Evolutionary conservation across 2,329 filamentous ascomycete genomes (phyloP).

Genomic region (Curvularia sp.): DNA sequence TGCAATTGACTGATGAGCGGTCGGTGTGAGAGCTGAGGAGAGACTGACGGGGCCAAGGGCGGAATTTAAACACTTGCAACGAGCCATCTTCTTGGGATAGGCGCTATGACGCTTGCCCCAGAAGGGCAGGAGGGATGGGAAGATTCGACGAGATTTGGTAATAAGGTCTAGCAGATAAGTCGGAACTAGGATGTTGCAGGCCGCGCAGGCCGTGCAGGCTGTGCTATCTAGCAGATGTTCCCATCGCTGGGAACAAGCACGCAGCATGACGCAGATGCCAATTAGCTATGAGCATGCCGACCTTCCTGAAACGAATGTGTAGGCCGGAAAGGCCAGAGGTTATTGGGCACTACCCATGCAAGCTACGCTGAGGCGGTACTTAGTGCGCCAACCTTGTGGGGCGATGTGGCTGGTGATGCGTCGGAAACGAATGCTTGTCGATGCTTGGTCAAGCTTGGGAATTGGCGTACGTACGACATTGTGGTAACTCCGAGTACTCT

Average conservation of each 20-base stretch:
- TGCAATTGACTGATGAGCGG: slow-evolving; percentile 23
- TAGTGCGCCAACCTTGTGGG: slow-evolving; percentile 9
- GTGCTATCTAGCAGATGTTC: slow-evolving; percentile 9
- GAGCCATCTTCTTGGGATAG: slow-evolving; percentile 23
- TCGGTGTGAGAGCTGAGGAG: slow-evolving; percentile 4
- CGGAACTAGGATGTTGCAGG: neutral
- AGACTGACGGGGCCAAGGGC: slow-evolving; percentile 1
- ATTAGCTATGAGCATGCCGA: slow-evolving; percentile 10
- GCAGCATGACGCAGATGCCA: slow-evolving; percentile 19
- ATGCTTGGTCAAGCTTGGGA: slow-evolving; percentile 23
- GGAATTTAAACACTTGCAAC: slow-evolving; percentile 28
- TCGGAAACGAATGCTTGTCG: slow-evolving; percentile 25
- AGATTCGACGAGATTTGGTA: neutral
- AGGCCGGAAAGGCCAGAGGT: slow-evolving; percentile 3
- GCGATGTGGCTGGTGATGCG: slow-evolving; percentile 14
- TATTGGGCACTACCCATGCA: neutral
- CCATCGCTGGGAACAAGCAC: slow-evolving; percentile 7
- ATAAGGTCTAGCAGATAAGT: slow-evolving; percentile 7
- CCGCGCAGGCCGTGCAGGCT: slow-evolving; percentile 6
- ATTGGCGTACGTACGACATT: neutral
- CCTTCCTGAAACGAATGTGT: slow-evolving; percentile 24
- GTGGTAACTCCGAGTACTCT: neutral
- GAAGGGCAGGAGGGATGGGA: slow-evolving; percentile 27
- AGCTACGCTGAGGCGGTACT: slow-evolving; percentile 12
- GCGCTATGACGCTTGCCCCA: slow-evolving; percentile 22